A percentile compares a stretch with the other conserved stretches of the same genome.
These are phyloP conservation scores for Starmerella khaoyaiensis DNA, from an alignment of 805 yeast genomes.

Conservation along the genomic window DNA sequence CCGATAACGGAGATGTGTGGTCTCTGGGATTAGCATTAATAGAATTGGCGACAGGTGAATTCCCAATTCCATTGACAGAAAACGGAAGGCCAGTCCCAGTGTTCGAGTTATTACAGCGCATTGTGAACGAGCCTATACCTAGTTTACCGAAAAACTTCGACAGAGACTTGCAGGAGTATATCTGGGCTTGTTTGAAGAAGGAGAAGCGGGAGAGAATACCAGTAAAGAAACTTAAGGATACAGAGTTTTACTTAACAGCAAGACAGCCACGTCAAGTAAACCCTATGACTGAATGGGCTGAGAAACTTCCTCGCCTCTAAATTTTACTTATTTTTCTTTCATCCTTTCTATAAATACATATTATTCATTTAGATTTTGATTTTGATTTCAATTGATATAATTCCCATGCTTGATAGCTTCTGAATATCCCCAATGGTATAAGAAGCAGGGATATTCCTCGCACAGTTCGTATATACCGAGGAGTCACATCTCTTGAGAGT, in stretches of 20 bases:
- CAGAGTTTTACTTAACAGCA: conserved; percentile 23
- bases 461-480: conserved; percentile 41
- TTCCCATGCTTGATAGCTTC: conserved; percentile 47
- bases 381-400: conserved; percentile 6
- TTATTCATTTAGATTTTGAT: neutral
- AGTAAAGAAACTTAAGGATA: conserved; percentile 50
- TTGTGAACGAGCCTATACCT: conserved; percentile 90
- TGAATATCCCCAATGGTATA: conserved; percentile 43
- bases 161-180: conserved; percentile 46
- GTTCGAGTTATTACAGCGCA: conserved; percentile 76
- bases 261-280: conserved; percentile 4
- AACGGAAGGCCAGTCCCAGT: conserved; percentile 31
- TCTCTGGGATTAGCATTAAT: conserved; percentile 81
- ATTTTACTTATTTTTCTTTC: neutral
- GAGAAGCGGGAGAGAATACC: conserved; percentile 59
- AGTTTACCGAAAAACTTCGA: conserved; percentile 39
- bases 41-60: conserved; percentile 74
- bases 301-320: conserved; percentile 6
- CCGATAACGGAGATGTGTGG: conserved; percentile 97
- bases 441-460: conserved; percentile 43
- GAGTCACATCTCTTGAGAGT: conserved; percentile 27
- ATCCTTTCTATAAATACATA: neutral
- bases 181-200: conserved; percentile 55
- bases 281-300: conserved; percentile 14
- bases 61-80: conserved; percentile 35